Evolutionary conservation across 345 rosid genomes (phyloP).

Genomic region (Arabidopsis suecica): DNA sequence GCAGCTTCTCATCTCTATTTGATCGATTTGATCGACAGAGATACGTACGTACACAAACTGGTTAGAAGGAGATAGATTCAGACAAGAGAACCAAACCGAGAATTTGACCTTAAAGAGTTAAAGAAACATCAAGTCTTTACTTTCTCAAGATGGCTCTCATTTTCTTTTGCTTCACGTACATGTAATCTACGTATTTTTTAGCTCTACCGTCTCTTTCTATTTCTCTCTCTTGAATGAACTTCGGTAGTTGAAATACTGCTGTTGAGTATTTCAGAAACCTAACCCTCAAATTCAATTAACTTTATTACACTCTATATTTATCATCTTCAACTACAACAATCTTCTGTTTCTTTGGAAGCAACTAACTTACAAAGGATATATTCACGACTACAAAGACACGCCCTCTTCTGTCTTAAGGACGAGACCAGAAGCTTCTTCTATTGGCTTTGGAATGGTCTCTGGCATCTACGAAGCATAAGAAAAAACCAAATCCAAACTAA

Average conservation of each 20-base stretch:
- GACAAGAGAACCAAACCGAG: slow-evolving; percentile 35
- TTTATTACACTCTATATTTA: slow-evolving; percentile 39
- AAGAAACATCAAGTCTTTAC: slow-evolving; percentile 29
- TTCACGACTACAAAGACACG: background rate
- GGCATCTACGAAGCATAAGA: slow-evolving; percentile 12
- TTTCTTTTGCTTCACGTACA: slow-evolving; percentile 75
- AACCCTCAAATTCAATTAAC: slow-evolving; percentile 41
- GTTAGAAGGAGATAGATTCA: slow-evolving; percentile 15
- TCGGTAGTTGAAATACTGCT: slow-evolving; percentile 57
- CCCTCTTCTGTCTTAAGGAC: background rate
- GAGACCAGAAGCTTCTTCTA: slow-evolving; percentile 29
- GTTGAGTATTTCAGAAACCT: slow-evolving; percentile 57
- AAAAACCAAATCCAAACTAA: background rate
- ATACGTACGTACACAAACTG: background rate
- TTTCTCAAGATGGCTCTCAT: slow-evolving; percentile 38
- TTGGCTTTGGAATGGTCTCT: slow-evolving; percentile 26
- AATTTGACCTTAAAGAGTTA: slow-evolving; percentile 3
- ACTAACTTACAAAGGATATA: slow-evolving; percentile 11
- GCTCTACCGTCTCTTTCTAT: slow-evolving; percentile 45
- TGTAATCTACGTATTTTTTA: slow-evolving; percentile 47
- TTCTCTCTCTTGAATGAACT: slow-evolving; percentile 14
- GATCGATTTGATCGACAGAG: slow-evolving; percentile 5
- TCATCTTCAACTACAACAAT: slow-evolving; percentile 24
- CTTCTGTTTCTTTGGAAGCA: slow-evolving; percentile 43
- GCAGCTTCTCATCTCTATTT: slow-evolving; percentile 54